phyloP scores from a whole-genome alignment of 75 land plant genomes.

The Adiantum capillusveneris region DNA sequence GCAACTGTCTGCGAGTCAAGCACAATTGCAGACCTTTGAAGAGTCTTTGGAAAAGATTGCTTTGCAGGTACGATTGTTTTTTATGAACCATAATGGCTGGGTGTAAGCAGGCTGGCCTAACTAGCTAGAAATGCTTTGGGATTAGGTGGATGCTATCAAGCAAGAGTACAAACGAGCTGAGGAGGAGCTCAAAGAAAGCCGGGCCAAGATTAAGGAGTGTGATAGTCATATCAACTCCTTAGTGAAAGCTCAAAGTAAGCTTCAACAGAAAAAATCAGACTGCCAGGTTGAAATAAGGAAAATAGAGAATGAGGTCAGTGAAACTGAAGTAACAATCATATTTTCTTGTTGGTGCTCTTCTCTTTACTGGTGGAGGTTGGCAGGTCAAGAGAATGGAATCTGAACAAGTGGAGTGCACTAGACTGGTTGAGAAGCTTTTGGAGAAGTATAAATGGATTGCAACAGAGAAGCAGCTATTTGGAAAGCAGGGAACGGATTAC shows the following conservation, averaged over 20 bases:
- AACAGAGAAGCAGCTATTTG: conserved; percentile 85
- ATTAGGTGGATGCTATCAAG: conserved; percentile 51
- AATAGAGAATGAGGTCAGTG: conserved; percentile 93
- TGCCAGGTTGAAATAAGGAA: conserved; percentile 68
- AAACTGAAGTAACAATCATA: neutral
- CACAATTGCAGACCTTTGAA: conserved; percentile 49
- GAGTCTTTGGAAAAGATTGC: conserved; percentile 44
- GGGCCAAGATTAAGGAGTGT: conserved; percentile 79
- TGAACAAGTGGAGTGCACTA: conserved; percentile 72
- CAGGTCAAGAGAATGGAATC: conserved; percentile 85
- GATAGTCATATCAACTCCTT: conserved; percentile 73
- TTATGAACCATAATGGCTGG: too few relatives aligned
- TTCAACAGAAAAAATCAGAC: conserved; percentile 69
- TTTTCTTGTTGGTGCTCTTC: too few relatives aligned
- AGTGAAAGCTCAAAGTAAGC: conserved; percentile 55
- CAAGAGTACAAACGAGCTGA: conserved; percentile 51
- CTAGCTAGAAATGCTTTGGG: neutral
- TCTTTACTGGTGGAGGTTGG: neutral
- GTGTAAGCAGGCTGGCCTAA: too few relatives aligned
- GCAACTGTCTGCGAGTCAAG: conserved; percentile 36
- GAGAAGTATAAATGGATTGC: conserved; percentile 93
- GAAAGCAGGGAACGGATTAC: conserved; percentile 91
- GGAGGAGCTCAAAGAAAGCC: conserved; percentile 53
- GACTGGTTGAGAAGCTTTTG: conserved; percentile 59
- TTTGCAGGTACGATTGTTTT: conserved; percentile 56